Conservation (phyloP, 306 rosid species). For the Dryas drummondii region DNA sequence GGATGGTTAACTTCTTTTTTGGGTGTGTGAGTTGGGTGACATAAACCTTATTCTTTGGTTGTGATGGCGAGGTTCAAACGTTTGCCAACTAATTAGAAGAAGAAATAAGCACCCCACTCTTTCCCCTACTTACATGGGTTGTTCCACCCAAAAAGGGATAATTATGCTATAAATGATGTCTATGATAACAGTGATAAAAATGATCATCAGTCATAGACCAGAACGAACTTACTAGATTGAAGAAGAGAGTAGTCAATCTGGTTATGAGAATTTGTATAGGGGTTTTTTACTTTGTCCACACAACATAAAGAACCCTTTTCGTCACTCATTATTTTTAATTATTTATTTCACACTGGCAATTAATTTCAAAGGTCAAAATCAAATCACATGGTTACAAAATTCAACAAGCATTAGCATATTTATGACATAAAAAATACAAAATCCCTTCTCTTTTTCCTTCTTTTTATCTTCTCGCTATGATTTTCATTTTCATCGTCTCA, state of each 20-base stretch:
- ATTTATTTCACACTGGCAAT: not conserved
- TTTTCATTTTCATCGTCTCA: too few relatives aligned
- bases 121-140: slow-evolving; percentile 27
- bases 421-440: too few relatives aligned
- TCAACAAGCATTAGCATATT: not conserved
- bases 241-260: too few relatives aligned
- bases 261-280: too few relatives aligned
- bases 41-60: slow-evolving; percentile 29
- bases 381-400: not conserved
- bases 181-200: too few relatives aligned
- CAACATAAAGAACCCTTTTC: too few relatives aligned
- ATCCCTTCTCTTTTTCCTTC: too few relatives aligned
- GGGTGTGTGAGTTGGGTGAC: slow-evolving; percentile 15
- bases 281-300: too few relatives aligned
- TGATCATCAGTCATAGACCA: not conserved
- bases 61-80: slow-evolving; percentile 25
- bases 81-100: slow-evolving; percentile 33
- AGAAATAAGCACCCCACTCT: slow-evolving; percentile 23
- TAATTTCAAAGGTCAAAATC: not conserved
- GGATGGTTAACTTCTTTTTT: not conserved
- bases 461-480: too few relatives aligned
- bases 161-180: not conserved
- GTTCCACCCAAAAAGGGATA: slow-evolving; percentile 7
- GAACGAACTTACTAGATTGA: too few relatives aligned
- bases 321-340: too few relatives aligned